A percentile compares a stretch with the other conserved stretches of the same genome.
phyloP scores from a whole-genome alignment of 78 protist genomes.

The Dictyostelium citrinum region DNA sequence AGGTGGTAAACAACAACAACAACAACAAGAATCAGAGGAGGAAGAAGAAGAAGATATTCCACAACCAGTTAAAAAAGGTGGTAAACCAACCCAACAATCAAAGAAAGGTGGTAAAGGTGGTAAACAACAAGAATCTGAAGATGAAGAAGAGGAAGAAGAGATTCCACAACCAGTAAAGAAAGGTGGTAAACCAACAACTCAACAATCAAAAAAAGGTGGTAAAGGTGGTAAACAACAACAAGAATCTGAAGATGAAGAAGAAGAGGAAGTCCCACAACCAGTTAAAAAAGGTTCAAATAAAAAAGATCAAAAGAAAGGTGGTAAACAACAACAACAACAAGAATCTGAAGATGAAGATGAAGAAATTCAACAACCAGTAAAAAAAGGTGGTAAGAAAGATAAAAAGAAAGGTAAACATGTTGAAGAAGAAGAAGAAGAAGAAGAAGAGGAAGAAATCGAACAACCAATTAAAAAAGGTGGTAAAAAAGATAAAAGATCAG shows the following conservation, averaged over 20 bases:
- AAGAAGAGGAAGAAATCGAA: slow-evolving; percentile 44
- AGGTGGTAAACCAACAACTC: not conserved
- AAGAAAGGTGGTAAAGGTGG: slow-evolving; percentile 30
- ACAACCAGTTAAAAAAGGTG: slow-evolving; percentile 58
- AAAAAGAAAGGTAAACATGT: not conserved
- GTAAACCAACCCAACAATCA: slow-evolving; percentile 27
- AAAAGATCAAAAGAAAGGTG: not conserved
- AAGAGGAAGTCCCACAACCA: slow-evolving; percentile 21
- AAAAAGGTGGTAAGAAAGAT: slow-evolving; percentile 12
- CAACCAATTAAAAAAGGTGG: slow-evolving; percentile 30
- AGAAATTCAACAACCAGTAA: slow-evolving; percentile 62
- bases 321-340: slow-evolving; percentile 16
- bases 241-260: slow-evolving; percentile 53
- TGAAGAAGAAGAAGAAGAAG: slow-evolving; percentile 1
- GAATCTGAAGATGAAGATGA: slow-evolving; percentile 46
- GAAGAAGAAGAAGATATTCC: slow-evolving; percentile 51
- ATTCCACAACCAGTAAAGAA: slow-evolving; percentile 25
- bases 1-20: not conserved
- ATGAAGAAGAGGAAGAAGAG: not conserved
- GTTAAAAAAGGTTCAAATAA: not conserved
- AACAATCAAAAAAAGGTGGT: not conserved
- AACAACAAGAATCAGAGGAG: slow-evolving; percentile 10
- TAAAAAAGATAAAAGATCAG: slow-evolving; percentile 23
- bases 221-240: not conserved
- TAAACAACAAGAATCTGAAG: not conserved